phyloP scores from a whole-genome alignment of 768 basidiomycete genomes.

The Pholiota molesta region DNA sequence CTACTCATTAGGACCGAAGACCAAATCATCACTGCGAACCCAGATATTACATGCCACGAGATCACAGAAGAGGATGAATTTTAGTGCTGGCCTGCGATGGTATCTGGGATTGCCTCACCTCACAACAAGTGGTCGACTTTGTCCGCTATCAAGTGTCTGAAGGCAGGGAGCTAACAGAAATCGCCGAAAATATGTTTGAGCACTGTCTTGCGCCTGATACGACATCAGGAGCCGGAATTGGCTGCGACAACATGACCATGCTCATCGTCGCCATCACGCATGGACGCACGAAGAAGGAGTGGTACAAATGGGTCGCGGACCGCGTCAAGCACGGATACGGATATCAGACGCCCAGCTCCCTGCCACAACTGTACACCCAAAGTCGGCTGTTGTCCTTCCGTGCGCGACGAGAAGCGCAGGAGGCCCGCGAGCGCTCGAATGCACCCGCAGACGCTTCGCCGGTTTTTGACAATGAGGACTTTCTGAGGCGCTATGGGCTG shows the following conservation, averaged over 20 bases:
- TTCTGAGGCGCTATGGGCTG: constrained; percentile 30
- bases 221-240: constrained; percentile 87
- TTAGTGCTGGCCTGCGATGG: constrained; percentile 97
- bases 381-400: constrained; percentile 66
- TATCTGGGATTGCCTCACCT: constrained; percentile 97
- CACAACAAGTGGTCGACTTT: constrained; percentile 91
- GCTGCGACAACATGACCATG: constrained; percentile 99
- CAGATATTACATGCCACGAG: constrained; percentile 84
- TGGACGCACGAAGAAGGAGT: constrained; percentile 87
- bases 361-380: constrained; percentile 77
- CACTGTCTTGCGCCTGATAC: constrained; percentile 95
- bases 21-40: constrained; percentile 94
- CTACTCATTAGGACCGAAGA: constrained; percentile 77
- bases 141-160: constrained; percentile 81
- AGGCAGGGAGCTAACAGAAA: constrained; percentile 77
- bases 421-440: constrained; percentile 44
- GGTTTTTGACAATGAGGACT: constrained; percentile 28
- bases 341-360: constrained; percentile 71
- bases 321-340: constrained; percentile 79
- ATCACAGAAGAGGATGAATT: constrained; percentile 93
- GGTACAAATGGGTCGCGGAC: constrained; percentile 88
- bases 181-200: constrained; percentile 88
- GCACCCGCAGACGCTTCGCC: constrained; percentile 33
- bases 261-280: constrained; percentile 87
- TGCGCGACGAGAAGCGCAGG: constrained; percentile 60